phyloP scores from a whole-genome alignment of 2,329 filamentous ascomycete species.

The Venturia nashicola region DNA sequence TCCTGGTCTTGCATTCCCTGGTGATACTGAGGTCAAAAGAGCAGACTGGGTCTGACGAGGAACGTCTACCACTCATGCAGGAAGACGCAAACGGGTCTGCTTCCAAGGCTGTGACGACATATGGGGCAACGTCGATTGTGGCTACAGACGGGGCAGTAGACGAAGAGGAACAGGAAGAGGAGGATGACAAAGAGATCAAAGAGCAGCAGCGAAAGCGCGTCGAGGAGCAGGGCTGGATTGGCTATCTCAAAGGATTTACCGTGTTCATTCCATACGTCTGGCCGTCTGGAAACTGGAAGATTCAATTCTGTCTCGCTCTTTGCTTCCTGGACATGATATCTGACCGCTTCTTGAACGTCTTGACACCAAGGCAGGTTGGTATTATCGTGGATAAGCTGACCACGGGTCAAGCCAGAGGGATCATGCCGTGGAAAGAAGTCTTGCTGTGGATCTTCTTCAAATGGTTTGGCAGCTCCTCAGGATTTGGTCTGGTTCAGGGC shows the following conservation, averaged over 20 bases:
- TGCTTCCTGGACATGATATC: slow-evolving; percentile 57
- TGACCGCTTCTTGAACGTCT: slow-evolving; percentile 60
- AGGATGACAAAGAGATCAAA: slow-evolving; percentile 43
- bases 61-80: slow-evolving; percentile 1
- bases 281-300: slow-evolving; percentile 51
- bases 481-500: slow-evolving; percentile 37
- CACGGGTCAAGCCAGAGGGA: slow-evolving; percentile 30
- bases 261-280: slow-evolving; percentile 70
- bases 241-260: slow-evolving; percentile 61
- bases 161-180: slow-evolving; percentile 34
- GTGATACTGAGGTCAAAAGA: neutral
- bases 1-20: neutral
- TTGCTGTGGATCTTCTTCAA: slow-evolving; percentile 36
- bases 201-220: slow-evolving; percentile 46
- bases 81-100: neutral
- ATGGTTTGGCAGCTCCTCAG: slow-evolving; percentile 39
- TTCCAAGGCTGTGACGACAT: neutral
- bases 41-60: neutral
- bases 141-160: neutral
- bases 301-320: slow-evolving; percentile 56
- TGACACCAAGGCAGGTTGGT: slow-evolving; percentile 72
- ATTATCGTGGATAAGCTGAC: slow-evolving; percentile 61
- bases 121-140: slow-evolving; percentile 5
- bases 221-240: slow-evolving; percentile 64
- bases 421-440: slow-evolving; percentile 42